phyloP scores from a whole-genome alignment of 495 filamentous ascomycete genomes.

The Penicillium taxi region DNA sequence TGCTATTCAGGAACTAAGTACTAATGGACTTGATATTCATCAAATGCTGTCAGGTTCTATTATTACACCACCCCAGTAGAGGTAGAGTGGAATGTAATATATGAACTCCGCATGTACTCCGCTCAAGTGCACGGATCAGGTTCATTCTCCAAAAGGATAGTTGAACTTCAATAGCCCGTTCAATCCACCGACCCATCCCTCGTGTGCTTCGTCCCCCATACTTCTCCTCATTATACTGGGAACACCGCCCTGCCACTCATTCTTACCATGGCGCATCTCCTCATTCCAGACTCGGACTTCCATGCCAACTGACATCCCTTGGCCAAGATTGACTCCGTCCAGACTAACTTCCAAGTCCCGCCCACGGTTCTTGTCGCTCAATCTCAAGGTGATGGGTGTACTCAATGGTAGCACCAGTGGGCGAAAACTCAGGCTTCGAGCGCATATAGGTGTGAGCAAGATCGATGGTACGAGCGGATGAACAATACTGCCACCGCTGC shows the following conservation, averaged over 20 bases:
- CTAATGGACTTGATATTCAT: too few relatives aligned
- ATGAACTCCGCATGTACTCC: too few relatives aligned
- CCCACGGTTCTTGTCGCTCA: conserved; percentile 76
- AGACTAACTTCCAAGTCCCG: conserved; percentile 82
- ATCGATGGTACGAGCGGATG: conserved; percentile 84
- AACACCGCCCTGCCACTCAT: conserved; percentile 55
- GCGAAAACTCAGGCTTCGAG: conserved; percentile 83
- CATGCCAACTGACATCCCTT: conserved; percentile 69
- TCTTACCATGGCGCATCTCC: conserved; percentile 56
- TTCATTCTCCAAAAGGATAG: conserved; percentile 83
- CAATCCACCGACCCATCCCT: conserved; percentile 94
- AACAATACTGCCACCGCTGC: conserved; percentile 85
- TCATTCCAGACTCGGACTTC: conserved; percentile 84
- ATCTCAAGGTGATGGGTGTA: conserved; percentile 69
- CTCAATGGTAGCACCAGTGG: conserved; percentile 83
- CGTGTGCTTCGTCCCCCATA: conserved; percentile 53
- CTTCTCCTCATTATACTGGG: conserved; percentile 48
- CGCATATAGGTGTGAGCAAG: conserved; percentile 88
- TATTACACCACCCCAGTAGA: too few relatives aligned
- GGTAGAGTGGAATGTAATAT: too few relatives aligned
- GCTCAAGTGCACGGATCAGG: too few relatives aligned
- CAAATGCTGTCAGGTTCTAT: too few relatives aligned
- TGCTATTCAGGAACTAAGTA: too few relatives aligned
- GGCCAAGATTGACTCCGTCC: conserved; percentile 67
- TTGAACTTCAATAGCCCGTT: conserved; percentile 97